Conservation (phyloP, 441 rosid genomes). For the Bocquillonia castaneifolia region DNA sequence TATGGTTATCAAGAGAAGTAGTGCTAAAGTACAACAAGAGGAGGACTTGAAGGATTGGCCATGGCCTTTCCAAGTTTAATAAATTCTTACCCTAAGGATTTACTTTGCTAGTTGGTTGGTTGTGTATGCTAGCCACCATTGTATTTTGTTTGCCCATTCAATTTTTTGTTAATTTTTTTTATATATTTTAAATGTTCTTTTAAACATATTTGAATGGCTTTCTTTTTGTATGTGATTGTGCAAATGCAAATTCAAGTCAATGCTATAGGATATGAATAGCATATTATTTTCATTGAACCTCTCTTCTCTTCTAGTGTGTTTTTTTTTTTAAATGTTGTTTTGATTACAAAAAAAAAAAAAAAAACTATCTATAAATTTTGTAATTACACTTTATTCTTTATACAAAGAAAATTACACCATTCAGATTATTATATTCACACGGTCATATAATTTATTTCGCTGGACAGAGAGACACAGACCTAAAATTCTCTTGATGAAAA, state of each 20-base stretch:
- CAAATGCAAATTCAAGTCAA: neutral
- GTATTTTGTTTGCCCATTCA: too few species aligned
- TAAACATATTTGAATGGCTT: neutral
- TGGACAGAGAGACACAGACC: too few species aligned
- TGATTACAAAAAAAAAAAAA: too few species aligned
- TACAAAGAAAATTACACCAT: too few species aligned
- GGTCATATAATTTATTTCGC: too few species aligned
- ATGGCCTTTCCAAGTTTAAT: constrained; percentile 77
- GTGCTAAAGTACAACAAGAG: constrained; percentile 52
- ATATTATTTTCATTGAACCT: neutral
- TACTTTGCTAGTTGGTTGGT: too few species aligned
- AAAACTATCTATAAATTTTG: too few species aligned
- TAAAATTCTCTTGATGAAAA: too few species aligned
- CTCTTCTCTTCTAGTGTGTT: neutral
- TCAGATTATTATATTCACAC: too few species aligned
- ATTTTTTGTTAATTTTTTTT: neutral
- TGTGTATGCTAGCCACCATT: too few species aligned
- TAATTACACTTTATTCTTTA: too few species aligned
- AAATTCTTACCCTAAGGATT: too few species aligned
- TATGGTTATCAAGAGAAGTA: constrained; percentile 26
- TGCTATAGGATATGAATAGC: neutral
- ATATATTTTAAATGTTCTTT: neutral
- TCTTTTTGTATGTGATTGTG: neutral
- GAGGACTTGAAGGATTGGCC: constrained; percentile 79
- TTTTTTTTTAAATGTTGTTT: neutral